These are phyloP conservation scores for Cystofilobasidium bisporidii DNA, from an alignment of 768 basidiomycete species.

Conservation along the genomic window DNA sequence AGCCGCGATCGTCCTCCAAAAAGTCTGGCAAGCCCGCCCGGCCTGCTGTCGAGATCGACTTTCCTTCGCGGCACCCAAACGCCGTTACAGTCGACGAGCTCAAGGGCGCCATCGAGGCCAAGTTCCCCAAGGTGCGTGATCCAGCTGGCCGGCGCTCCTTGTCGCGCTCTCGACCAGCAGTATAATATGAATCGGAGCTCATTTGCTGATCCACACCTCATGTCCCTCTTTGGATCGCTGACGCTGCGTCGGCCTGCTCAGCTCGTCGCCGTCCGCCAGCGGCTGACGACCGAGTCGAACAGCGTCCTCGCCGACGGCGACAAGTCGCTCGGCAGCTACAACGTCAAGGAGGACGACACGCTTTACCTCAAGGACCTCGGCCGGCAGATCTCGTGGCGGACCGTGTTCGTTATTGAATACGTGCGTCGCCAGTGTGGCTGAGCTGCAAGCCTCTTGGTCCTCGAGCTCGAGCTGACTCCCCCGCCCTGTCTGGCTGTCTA, in stretches of 20 bases:
- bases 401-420: constrained; percentile 89
- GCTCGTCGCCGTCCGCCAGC: constrained; percentile 66
- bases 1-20: constrained; percentile 38
- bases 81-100: constrained; percentile 56
- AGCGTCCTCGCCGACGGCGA: constrained; percentile 55
- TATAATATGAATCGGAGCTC: constrained; percentile 22
- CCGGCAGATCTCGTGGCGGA: constrained; percentile 75
- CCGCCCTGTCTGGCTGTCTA: constrained; percentile 27
- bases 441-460: not conserved
- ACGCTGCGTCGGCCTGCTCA: too few relatives aligned
- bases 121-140: constrained; percentile 47
- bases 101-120: constrained; percentile 54
- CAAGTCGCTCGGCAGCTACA: constrained; percentile 51
- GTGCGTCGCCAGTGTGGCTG: constrained; percentile 46
- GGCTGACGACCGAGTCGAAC: constrained; percentile 45
- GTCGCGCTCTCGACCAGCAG: constrained; percentile 8
- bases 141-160: constrained; percentile 36
- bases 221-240: not conserved
- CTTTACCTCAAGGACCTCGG: constrained; percentile 82
- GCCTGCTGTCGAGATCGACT: constrained; percentile 38
- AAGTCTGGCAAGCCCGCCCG: constrained; percentile 38
- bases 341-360: constrained; percentile 53
- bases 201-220: too few relatives aligned
- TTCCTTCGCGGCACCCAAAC: constrained; percentile 35
- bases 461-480: not conserved